A percentile compares a stretch with the other conserved stretches of the same genome.
Conservation (phyloP, 192 early-diverging fungal genomes). For the Entomortierella lignicola region DNA sequence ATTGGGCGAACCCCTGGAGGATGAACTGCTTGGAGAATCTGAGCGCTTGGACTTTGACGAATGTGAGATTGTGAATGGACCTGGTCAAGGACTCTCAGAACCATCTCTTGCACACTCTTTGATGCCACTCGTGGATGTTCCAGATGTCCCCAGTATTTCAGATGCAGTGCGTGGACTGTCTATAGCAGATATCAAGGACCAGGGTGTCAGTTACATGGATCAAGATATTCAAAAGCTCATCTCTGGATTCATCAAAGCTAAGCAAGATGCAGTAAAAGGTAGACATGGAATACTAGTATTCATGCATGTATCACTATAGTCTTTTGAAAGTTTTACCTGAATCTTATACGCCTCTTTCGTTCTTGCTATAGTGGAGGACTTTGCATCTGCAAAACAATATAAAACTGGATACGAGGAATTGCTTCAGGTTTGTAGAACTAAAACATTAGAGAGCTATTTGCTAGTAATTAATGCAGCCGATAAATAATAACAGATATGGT, state of each 20-base stretch:
- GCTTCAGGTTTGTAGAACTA: conserved; percentile 51
- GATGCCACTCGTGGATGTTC: conserved; percentile 5
- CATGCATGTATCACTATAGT: not conserved
- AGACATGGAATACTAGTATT: not conserved
- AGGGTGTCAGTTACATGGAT: conserved; percentile 26
- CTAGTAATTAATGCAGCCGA: not conserved
- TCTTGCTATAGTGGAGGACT: conserved; percentile 65
- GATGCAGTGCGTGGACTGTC: conserved; percentile 27
- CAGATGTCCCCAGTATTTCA: conserved; percentile 14
- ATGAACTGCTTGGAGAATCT: conserved; percentile 37
- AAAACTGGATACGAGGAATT: conserved; percentile 64
- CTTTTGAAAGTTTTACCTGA: too few relatives aligned
- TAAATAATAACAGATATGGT: not conserved
- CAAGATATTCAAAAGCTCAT: conserved; percentile 26
- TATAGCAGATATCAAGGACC: conserved; percentile 35
- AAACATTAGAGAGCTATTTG: too few relatives aligned
- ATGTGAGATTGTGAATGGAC: conserved; percentile 48
- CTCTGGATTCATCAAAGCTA: conserved; percentile 35
- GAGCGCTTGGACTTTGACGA: conserved; percentile 43
- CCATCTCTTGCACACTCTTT: conserved; percentile 6
- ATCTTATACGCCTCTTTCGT: too few relatives aligned
- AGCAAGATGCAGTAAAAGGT: conserved; percentile 47
- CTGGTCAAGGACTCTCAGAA: conserved; percentile 44
- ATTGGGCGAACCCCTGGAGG: conserved; percentile 63
- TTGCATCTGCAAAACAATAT: conserved; percentile 68